Evolutionary conservation across 129 eudicot genomes (phyloP).

Genomic region (Deinandra increscens): DNA sequence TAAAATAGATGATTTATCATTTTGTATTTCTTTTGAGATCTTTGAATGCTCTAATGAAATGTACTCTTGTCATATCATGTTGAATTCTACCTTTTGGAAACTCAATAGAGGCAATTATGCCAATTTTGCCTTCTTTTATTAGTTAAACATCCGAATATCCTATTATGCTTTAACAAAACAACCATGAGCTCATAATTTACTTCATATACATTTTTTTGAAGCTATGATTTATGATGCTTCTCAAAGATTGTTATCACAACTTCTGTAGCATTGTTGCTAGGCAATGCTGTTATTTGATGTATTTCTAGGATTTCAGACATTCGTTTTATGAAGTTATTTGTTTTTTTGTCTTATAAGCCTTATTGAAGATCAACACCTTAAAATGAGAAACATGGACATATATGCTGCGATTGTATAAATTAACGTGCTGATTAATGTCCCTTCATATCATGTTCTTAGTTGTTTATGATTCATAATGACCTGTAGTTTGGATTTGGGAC

Average conservation of each 20-base stretch:
- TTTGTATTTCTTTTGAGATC: background rate
- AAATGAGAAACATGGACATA: background rate
- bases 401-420: slow-evolving; percentile 4
- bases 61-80: background rate
- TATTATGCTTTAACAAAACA: background rate
- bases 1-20: background rate
- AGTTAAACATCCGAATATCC: background rate
- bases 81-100: background rate
- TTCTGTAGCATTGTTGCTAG: slow-evolving; percentile 1
- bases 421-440: background rate
- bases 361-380: background rate
- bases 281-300: background rate
- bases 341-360: slow-evolving; percentile 5
- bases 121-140: background rate
- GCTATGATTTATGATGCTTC: slow-evolving; percentile 4
- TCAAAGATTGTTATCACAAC: background rate
- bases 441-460: background rate
- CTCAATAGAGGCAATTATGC: background rate
- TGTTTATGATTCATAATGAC: background rate
- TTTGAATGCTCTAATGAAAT: background rate
- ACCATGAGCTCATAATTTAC: background rate
- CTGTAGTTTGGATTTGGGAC: background rate
- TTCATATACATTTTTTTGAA: background rate
- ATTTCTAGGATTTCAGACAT: background rate
- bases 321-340: slow-evolving; percentile 2